Evolutionary conservation across 345 rosid species (phyloP), one percentile per base, ranked within the genome.

Genomic region (Toxicodendron radicans): DNA sequence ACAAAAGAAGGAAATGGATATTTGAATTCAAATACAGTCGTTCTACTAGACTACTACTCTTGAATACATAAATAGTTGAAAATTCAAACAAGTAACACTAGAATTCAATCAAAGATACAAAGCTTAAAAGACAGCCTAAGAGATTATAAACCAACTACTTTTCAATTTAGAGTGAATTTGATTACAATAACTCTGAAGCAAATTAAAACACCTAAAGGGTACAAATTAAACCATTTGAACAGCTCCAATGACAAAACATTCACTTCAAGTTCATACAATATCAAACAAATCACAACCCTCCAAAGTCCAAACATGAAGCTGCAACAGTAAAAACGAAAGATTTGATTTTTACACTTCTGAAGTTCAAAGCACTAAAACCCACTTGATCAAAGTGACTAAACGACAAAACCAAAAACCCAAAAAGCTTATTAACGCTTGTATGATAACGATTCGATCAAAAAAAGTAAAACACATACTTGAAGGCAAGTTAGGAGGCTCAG

Each of bases 401-500:
- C 43, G 6, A 38, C 43, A 38, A 38, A 38, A 38, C 43, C 38
- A 35, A 6, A 35, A 35, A 35, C 38, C 38, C 6, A 35, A 35
- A 35, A 35, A 35, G 38, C 6, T 35, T 35, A 6, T 38, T 8
- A 38, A 38, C 43, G 6, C 43, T 38, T 38, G 30, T 5, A 38
- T 38, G 43, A 38, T 38, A 7, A 38, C 43, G 43, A 38, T 5
- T 38, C 43, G 6, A 51, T 51, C 13, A 46, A 48, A 13, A 3
- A 65, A 41, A 58, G 5, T 32, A 32, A 33, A 84, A 71, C 24
- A 7, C 84, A 73, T 90, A 95, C 99, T 95, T 41, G 87, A 67
- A 2, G 99, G 98, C 82, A 41, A 74, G 62, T 85, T 79, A 64
- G 90, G 86, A 63, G 99, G 90, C 78, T 95, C 98, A 0, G 95